phyloP scores from a whole-genome alignment of 352 stramenopile species.

The Phytophthora hibernalis region DNA sequence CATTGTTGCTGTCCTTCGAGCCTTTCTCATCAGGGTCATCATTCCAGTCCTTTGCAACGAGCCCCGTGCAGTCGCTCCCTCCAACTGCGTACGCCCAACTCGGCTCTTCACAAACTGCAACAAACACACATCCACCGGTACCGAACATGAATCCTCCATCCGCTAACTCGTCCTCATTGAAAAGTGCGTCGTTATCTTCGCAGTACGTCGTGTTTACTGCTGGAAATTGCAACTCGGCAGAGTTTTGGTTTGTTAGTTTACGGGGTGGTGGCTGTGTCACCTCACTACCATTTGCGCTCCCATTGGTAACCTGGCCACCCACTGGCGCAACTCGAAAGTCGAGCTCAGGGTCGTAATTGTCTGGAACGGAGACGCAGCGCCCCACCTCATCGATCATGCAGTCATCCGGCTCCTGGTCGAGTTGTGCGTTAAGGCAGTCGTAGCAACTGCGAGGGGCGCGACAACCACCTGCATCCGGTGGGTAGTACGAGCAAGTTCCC shows the following conservation, averaged over 20 bases:
- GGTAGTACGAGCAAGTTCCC: constrained; percentile 43
- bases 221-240: constrained; percentile 33
- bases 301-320: constrained; percentile 6
- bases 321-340: constrained; percentile 33
- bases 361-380: constrained; percentile 31
- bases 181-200: constrained; percentile 28
- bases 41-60: background rate
- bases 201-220: constrained; percentile 55
- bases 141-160: constrained; percentile 32
- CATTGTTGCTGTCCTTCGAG: background rate
- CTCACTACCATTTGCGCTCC: background rate
- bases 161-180: constrained; percentile 9
- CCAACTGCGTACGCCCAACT: constrained; percentile 32
- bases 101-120: constrained; percentile 36
- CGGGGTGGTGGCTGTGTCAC: background rate
- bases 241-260: background rate
- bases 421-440: constrained; percentile 45
- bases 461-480: constrained; percentile 30
- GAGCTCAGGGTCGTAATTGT: constrained; percentile 36
- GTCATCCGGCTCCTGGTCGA: constrained; percentile 30
- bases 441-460: constrained; percentile 45
- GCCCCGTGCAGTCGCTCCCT: constrained; percentile 30
- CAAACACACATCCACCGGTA: constrained; percentile 38
- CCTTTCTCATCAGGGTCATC: background rate
- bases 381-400: constrained; percentile 41